These are phyloP conservation scores for Choanephora cucurbitarum DNA, from an alignment of 371 early-diverging fungal species.

Conservation along the genomic window DNA sequence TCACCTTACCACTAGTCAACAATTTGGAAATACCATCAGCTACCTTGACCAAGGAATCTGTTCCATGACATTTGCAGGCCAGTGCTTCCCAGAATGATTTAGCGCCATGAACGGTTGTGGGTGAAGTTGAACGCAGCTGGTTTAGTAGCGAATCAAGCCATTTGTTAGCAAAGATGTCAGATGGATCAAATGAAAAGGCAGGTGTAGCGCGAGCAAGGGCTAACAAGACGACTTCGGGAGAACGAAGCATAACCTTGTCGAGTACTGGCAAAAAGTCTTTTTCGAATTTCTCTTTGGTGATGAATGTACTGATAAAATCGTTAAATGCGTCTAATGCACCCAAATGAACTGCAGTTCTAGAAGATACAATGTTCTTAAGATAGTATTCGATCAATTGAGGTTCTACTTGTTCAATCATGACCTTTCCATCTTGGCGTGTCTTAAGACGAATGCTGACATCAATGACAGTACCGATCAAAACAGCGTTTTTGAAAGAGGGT, in stretches of 20 bases:
- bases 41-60: conserved; percentile 55
- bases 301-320: conserved; percentile 56
- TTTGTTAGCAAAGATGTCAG: conserved; percentile 61
- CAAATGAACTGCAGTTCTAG: conserved; percentile 55
- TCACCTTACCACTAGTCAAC: conserved; percentile 58
- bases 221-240: conserved; percentile 83
- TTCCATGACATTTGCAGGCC: conserved; percentile 47
- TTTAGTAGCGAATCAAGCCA: conserved; percentile 67
- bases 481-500: conserved; percentile 57
- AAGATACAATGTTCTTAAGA: conserved; percentile 59
- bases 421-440: conserved; percentile 32
- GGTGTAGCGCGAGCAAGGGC: conserved; percentile 53
- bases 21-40: conserved; percentile 61
- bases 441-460: conserved; percentile 60
- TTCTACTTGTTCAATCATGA: conserved; percentile 41
- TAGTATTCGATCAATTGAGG: conserved; percentile 62
- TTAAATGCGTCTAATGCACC: conserved; percentile 58
- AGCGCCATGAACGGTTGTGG: conserved; percentile 58
- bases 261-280: conserved; percentile 55
- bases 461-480: conserved; percentile 60
- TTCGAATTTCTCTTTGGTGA: conserved; percentile 57
- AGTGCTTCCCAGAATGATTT: conserved; percentile 62
- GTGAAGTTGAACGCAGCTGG: conserved; percentile 71
- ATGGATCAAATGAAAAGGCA: conserved; percentile 64
- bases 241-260: conserved; percentile 82